A percentile compares a stretch with the other conserved stretches of the same genome.
Conservation (phyloP, 305 asterid species). For the Andrographis paniculata region DNA sequence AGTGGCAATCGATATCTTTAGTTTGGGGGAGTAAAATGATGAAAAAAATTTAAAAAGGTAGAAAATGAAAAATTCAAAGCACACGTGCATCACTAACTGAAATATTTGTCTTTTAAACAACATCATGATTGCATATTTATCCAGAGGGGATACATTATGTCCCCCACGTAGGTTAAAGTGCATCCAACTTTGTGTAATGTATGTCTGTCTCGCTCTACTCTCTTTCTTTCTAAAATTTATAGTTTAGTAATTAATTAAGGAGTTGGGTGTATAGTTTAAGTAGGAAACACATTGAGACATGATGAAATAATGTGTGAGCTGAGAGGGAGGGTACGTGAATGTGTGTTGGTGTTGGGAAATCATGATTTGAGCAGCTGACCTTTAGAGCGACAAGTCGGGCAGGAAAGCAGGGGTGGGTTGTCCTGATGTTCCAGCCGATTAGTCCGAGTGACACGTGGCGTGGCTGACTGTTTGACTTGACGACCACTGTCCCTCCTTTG, state of each 20-base stretch:
- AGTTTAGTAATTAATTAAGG: too few relatives aligned
- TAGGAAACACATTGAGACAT: background rate
- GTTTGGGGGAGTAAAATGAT: too few relatives aligned
- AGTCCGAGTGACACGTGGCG: slow-evolving; percentile 28
- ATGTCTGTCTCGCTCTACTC: background rate
- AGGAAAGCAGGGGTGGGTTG: slow-evolving; percentile 16
- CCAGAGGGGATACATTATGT: background rate
- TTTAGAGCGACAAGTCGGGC: slow-evolving; percentile 22
- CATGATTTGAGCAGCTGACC: slow-evolving; percentile 30
- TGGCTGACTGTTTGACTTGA: slow-evolving; percentile 23
- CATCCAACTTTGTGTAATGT: background rate
- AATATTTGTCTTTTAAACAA: background rate
- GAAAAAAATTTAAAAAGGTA: too few relatives aligned
- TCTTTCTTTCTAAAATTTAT: too few relatives aligned
- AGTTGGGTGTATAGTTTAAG: too few relatives aligned
- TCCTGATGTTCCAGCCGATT: slow-evolving; percentile 11
- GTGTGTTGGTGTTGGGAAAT: slow-evolving; percentile 22
- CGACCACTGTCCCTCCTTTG: slow-evolving; percentile 23
- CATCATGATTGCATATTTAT: background rate
- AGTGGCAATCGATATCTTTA: too few relatives aligned
- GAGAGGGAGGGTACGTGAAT: background rate
- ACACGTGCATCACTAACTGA: slow-evolving; percentile 8
- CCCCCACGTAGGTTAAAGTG: background rate
- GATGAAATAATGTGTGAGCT: background rate
- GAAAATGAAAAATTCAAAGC: background rate